Conservation (phyloP, 495 filamentous ascomycete species). For the Aspergillus affinis region DNA sequence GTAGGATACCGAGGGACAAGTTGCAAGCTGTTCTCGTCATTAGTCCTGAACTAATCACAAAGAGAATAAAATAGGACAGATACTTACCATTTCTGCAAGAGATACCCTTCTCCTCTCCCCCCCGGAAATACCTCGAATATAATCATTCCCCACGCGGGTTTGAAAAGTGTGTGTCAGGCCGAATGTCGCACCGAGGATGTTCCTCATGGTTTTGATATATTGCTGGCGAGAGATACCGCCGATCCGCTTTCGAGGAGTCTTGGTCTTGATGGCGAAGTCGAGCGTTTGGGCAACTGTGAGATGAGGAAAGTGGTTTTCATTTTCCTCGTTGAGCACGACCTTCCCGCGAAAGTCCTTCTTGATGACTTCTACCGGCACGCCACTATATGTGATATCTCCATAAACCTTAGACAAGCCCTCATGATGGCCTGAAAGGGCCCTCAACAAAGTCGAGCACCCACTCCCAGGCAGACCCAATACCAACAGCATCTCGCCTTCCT, state of each 20-base stretch:
- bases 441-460: conserved; percentile 57
- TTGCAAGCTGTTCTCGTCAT: not conserved
- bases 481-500: conserved; percentile 69
- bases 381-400: conserved; percentile 54
- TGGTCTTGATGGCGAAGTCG: conserved; percentile 52
- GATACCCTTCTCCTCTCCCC: conserved; percentile 69
- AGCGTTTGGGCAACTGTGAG: conserved; percentile 62
- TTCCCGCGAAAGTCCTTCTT: conserved; percentile 60
- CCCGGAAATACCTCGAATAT: conserved; percentile 72
- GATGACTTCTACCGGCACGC: conserved; percentile 62
- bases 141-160: conserved; percentile 61
- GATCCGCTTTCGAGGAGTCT: conserved; percentile 38
- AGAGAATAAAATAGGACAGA: conserved; percentile 17
- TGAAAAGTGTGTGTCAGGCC: conserved; percentile 51
- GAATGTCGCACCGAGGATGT: conserved; percentile 39
- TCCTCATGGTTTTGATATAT: conserved; percentile 40
- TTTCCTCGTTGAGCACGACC: conserved; percentile 57
- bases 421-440: conserved; percentile 61
- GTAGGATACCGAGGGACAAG: conserved; percentile 14
- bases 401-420: conserved; percentile 57
- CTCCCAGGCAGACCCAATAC: conserved; percentile 68
- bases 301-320: conserved; percentile 60
- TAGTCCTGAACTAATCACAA: not conserved
- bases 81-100: conserved; percentile 54
- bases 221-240: conserved; percentile 36